Evolutionary conservation across 495 filamentous ascomycete species (phyloP), one percentile per base, ranked within the genome.

Genomic region (Xylaria acuta): DNA sequence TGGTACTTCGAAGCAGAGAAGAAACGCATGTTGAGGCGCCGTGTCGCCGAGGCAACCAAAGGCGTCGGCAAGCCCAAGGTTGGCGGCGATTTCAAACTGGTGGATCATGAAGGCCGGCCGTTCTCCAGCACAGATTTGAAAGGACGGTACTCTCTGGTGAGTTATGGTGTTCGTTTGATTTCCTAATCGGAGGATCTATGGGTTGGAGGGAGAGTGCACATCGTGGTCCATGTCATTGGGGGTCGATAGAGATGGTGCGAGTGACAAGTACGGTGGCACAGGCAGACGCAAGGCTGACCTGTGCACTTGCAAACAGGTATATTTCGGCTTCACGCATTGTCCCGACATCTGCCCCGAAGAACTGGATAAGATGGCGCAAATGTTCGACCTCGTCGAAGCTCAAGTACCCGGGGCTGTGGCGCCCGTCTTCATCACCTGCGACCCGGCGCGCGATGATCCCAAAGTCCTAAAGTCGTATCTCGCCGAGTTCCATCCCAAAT

Each of bases 331-430:
- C 90, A 94, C 94, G 18, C 94, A 97, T 82, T 99, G 96, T 80
- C 96, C 96, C 16, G 96, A 99, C 82, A 99, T 99, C 81, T 99
- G 96, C 86, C 96, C 96, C 38, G 96, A 99, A 75, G 96, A 99
- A 85, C 91, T 99, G 66, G 96, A 99, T 81, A 99, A 99, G 84
- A 97, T 99, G 94, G 93, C 95, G 60, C 85, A 85, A 73, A 97
- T 97, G 86, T 93, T 97, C 78, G 93, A 98, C 79, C 85, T 92
- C 53, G 94, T 96, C 60, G 86, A 89, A 74, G 87, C 80, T 56
- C 72, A 82, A 65, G 64, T 66, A 18, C 82, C 83, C 7, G 81
- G 78, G 5, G 73, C 73, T 9, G 71, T 88, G 59, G 74, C 80
- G 45, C 94, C 97, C 3, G 86, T 99, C 32, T 97, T 99, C 81